Evolutionary conservation across 805 yeast species (phyloP), one percentile per base, ranked within the genome.

Genomic region (Teunomyces stri): DNA sequence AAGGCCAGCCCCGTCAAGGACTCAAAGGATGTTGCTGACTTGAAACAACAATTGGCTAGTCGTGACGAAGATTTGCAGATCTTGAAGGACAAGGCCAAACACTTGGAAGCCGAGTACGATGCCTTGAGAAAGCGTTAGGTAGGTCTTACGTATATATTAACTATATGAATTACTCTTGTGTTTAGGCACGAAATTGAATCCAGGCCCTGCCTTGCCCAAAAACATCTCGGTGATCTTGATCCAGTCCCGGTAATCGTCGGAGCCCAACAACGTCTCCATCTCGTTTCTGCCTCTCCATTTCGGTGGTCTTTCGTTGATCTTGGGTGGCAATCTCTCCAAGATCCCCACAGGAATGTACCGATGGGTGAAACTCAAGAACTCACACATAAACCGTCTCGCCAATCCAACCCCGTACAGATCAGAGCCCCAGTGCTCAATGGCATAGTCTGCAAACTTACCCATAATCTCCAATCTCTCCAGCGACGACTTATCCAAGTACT

Each of bases 361-460:
- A 63, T 94, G 96, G 56, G 96, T 88, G 67, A 94, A 94, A 42
- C 96, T 87, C 62, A 94, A 74, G 66, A 89, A 94, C 68, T 94
- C 99, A 70, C 97, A 92, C 76, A 92, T 72, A 66, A 81, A 94
- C 58, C 98, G 76, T 66, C 99, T 83, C 11, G 96, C 84, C 54
- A 81, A 81, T 49, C 88, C 85, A 47, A 94, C 79, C 35, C 99
- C 99, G 65, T 85, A 92, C 58, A 89, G 96, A 62, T 94, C 99
- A 0, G 96, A 78, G 4, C 99, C 99, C 98, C 99, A 94, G 67
- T 94, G 98, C 56, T 89, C 89, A 55, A 94, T 75, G 0, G 99
- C 97, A 63, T 72, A 87, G 46, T 83, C 70, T 3, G 96, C 82
- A 62, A 83, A 94, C 44, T 76, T 78, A 52, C 75, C 73, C 58